Percentiles rank a stretch among this genome's conserved stretches.
phyloP scores from a whole-genome alignment of 2,329 filamentous ascomycete genomes.

The Fusarium fujikuroi region DNA sequence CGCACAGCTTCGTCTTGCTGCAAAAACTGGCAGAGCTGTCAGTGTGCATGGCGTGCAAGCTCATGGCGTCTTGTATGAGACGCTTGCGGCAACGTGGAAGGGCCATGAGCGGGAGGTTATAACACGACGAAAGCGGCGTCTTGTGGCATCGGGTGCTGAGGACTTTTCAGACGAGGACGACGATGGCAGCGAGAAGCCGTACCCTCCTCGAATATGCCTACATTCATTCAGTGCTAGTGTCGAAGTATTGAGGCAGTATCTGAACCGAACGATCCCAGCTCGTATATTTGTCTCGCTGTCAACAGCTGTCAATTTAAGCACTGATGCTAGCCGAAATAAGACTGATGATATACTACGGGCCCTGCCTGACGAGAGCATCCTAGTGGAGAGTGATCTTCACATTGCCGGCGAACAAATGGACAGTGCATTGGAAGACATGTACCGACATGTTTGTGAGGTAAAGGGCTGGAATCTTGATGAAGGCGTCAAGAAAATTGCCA shows the following conservation, averaged over 20 bases:
- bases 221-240: conserved; percentile 89
- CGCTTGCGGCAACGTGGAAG: conserved; percentile 73
- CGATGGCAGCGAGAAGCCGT: conserved; percentile 63
- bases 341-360: conserved; percentile 74
- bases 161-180: conserved; percentile 54
- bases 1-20: conserved; percentile 77
- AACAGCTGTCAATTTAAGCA: conserved; percentile 79
- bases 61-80: conserved; percentile 76
- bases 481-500: conserved; percentile 73
- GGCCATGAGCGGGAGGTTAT: conserved; percentile 72
- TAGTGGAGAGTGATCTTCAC: conserved; percentile 93
- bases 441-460: conserved; percentile 78
- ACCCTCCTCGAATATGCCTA: conserved; percentile 88
- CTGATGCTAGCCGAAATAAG: conserved; percentile 56
- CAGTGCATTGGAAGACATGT: conserved; percentile 75
- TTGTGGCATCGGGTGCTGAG: conserved; percentile 60
- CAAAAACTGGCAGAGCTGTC: conserved; percentile 71
- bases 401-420: conserved; percentile 86
- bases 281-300: conserved; percentile 92
- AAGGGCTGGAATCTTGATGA: conserved; percentile 81
- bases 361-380: conserved; percentile 80
- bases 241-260: conserved; percentile 81
- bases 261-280: conserved; percentile 76
- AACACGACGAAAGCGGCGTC: conserved; percentile 67
- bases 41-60: conserved; percentile 81